These are phyloP conservation scores for Camellia oleifera DNA, from an alignment of 179 eudicot genomes.

Conservation along the genomic window DNA sequence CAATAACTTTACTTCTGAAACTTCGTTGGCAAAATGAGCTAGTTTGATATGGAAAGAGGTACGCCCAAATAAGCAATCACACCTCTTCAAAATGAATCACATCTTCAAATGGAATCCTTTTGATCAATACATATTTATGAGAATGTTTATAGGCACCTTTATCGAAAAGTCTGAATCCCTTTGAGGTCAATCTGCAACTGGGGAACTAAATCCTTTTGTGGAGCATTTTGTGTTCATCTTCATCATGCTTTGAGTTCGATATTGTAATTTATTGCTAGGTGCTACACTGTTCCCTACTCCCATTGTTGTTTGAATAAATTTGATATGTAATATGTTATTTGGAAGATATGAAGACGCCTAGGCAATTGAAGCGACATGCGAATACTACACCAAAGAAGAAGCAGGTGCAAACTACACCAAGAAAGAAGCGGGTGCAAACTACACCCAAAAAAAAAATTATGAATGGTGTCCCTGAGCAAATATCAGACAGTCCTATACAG, in stretches of 20 bases:
- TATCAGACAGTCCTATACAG: constrained; percentile 16
- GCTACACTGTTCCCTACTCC: neutral
- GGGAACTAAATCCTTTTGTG: constrained; percentile 2
- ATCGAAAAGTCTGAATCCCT: neutral
- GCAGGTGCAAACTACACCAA: constrained; percentile 21
- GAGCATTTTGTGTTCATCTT: neutral
- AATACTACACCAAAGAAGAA: constrained; percentile 36
- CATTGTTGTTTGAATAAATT: neutral
- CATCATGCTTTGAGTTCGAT: constrained; percentile 1
- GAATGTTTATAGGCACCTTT: neutral
- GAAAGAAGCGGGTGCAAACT: constrained; percentile 25
- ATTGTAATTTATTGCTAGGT: neutral
- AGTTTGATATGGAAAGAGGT: neutral
- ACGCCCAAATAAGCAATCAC: neutral
- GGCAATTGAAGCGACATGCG: constrained; percentile 22
- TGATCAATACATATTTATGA: neutral
- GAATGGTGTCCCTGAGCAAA: constrained; percentile 19
- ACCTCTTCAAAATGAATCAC: neutral
- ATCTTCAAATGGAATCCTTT: neutral
- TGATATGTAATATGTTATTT: constrained; percentile 1
- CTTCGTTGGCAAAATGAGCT: neutral
- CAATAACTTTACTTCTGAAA: neutral
- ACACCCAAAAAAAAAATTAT: constrained; percentile 27
- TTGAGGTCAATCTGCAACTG: constrained; percentile 5
- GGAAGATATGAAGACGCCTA: constrained; percentile 32